Conservation (phyloP, 495 filamentous ascomycete species). For the Copromyces sp. region DNA sequence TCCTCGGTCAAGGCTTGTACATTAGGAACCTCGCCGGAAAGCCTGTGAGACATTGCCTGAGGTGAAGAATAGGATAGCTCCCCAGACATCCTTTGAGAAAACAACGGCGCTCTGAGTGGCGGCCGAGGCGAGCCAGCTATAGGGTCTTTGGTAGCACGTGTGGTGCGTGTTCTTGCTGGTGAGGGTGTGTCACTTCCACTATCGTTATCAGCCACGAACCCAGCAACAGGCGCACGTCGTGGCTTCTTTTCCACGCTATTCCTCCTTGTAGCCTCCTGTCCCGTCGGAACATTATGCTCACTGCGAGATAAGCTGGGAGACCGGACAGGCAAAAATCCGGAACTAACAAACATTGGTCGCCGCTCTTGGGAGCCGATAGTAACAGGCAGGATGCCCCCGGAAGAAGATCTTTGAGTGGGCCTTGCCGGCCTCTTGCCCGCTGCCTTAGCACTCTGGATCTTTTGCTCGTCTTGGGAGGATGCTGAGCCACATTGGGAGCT, state of each 20-base stretch:
- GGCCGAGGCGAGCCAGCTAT: not conserved
- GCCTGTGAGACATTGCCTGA: not conserved
- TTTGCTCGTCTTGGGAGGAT: conserved; percentile 6
- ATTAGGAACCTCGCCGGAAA: not conserved
- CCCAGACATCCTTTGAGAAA: not conserved
- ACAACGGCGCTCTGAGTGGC: conserved; percentile 1
- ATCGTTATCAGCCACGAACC: conserved; percentile 14
- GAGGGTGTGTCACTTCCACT: conserved; percentile 7
- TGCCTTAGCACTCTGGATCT: conserved; percentile 22
- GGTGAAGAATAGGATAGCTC: not conserved
- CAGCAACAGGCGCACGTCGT: conserved; percentile 15
- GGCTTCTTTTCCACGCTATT: conserved; percentile 6
- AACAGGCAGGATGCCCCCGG: conserved; percentile 7
- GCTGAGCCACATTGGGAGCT: conserved; percentile 4
- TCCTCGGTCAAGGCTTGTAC: conserved; percentile 12
- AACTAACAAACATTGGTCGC: not conserved
- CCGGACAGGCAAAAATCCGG: not conserved
- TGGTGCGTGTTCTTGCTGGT: conserved; percentile 24
- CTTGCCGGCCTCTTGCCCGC: conserved; percentile 28
- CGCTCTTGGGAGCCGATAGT: conserved; percentile 6
- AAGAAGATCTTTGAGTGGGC: conserved; percentile 3
- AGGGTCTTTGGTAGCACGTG: conserved; percentile 9
- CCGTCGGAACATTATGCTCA: conserved; percentile 5
- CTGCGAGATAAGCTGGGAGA: not conserved
- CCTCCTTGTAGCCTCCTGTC: conserved; percentile 10